Evolutionary conservation across 2,329 filamentous ascomycete species (phyloP).

Genomic region (Stemphylium lycopersici): DNA sequence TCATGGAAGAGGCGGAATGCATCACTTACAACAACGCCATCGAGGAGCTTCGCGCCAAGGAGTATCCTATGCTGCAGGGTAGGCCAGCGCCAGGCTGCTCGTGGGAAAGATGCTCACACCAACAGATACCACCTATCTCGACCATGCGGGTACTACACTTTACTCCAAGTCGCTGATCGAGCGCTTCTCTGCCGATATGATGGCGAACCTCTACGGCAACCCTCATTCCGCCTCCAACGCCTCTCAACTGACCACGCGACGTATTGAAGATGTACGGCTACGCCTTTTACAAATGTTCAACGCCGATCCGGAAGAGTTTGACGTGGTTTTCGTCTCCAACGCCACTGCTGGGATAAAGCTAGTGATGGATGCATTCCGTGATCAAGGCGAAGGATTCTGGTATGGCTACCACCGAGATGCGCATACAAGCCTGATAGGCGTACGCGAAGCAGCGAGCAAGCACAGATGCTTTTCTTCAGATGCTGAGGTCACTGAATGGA

Average conservation of each 20-base stretch:
- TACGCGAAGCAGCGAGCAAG: conserved; percentile 69
- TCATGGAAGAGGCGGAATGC: conserved; percentile 37
- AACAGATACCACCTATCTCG: conserved; percentile 78
- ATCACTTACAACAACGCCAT: conserved; percentile 63
- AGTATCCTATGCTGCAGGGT: conserved; percentile 76
- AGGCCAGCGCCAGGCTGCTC: conserved; percentile 12
- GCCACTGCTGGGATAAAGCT: conserved; percentile 90
- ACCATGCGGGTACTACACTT: conserved; percentile 92
- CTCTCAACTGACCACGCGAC: conserved; percentile 75
- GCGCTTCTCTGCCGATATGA: conserved; percentile 78
- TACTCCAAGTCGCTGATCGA: conserved; percentile 83
- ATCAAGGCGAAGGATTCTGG: conserved; percentile 71
- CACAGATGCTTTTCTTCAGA: conserved; percentile 72
- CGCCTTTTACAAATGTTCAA: conserved; percentile 77
- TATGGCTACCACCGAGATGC: conserved; percentile 84
- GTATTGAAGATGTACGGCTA: conserved; percentile 77
- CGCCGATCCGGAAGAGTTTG: conserved; percentile 80
- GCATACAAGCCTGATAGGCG: conserved; percentile 86
- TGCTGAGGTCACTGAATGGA: conserved; percentile 68
- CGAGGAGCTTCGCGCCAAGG: conserved; percentile 62
- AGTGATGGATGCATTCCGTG: conserved; percentile 77
- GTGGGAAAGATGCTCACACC: conserved; percentile 11
- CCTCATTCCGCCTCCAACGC: conserved; percentile 86
- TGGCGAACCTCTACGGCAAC: conserved; percentile 81
- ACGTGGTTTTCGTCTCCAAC: conserved; percentile 90